These are phyloP conservation scores for Phyllostachys edulis DNA, from an alignment of 176 grass and related monocot species.

Conservation along the genomic window DNA sequence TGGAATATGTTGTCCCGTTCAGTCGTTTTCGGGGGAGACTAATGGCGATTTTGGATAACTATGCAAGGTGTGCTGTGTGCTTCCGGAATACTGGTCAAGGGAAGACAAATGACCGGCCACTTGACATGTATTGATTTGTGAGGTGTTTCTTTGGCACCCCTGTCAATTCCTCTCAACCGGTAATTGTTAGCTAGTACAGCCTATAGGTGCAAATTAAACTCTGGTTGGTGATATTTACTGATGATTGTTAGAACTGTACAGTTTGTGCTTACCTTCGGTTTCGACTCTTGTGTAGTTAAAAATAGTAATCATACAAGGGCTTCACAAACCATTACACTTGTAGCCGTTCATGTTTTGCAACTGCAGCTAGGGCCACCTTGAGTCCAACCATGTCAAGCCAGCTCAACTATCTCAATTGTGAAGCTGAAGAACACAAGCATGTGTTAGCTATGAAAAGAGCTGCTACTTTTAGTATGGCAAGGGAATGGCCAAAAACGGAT, in stretches of 20 bases:
- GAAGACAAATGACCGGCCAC: neutral
- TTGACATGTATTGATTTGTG: neutral
- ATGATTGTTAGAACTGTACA: too few relatives aligned
- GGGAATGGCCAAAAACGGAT: neutral
- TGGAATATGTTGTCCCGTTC: conserved; percentile 1
- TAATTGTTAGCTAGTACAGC: neutral
- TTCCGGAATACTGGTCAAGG: neutral
- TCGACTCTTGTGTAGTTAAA: too few relatives aligned
- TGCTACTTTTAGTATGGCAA: neutral
- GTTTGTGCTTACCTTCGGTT: too few relatives aligned
- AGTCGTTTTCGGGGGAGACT: conserved; percentile 29
- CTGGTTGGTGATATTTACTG: neutral
- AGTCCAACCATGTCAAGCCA: neutral
- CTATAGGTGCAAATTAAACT: neutral
- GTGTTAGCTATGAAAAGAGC: neutral
- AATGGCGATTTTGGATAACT: neutral
- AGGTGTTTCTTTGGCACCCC: neutral
- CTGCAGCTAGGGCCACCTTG: neutral
- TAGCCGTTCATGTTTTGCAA: neutral
- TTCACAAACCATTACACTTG: neutral
- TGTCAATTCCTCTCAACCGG: neutral
- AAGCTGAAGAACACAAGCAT: neutral
- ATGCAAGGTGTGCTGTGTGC: neutral
- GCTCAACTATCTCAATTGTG: neutral
- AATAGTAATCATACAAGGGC: too few relatives aligned